Evolutionary conservation across 192 early-diverging fungal genomes (phyloP), one percentile per base, ranked within the genome.

Genomic region (Podila horticola): DNA sequence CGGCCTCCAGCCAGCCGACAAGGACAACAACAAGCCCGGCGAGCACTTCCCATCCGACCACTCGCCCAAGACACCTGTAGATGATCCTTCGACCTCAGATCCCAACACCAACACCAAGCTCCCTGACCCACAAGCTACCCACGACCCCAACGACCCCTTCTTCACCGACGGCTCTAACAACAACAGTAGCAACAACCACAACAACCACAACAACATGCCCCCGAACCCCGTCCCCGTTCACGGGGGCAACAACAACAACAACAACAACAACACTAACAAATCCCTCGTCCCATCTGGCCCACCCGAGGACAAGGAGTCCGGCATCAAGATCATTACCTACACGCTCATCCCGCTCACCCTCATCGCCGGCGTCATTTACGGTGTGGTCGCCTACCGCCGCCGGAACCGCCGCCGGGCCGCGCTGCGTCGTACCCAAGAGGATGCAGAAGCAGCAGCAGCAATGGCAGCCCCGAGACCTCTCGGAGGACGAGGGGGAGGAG

Each of bases 311-410:
- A 55, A 59, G 17, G 5, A 17, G 12, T 69, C 66, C 19, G 31
- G 30, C 34, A 13, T 28, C 29, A 81, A 64, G 17, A 58, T 69
- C 31, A 31, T 73, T 19, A 15, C 59, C 29, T 81, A 73, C 50
- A 81, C 57, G 2, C 33, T 73, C 5, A 66, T 81, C 20, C 77
- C 77, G 0, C 45, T 81, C 49, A 66, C 71, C 20, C 17, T 81
- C 0, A 68, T 81, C n/a, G 77, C 59, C 11, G 77, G 71, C 20
- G 28, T 60, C 2, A 62, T 55, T n/a, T 72, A 48, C 67, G 77
- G 77, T 5, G 77, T 65, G 12, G 20, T 81, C 24, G 77, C 71
- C 13, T 81, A 81, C 58, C 77, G 77, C 5, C 77, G 77, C 31
- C 64, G 71, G 41, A 81, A 65, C 49, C 48, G 51, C 10, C 65